A percentile compares a stretch with the other conserved stretches of the same genome.
These are phyloP conservation scores for Pezicula carpinea DNA, from an alignment of 2,329 filamentous ascomycete genomes.

Conservation along the genomic window DNA sequence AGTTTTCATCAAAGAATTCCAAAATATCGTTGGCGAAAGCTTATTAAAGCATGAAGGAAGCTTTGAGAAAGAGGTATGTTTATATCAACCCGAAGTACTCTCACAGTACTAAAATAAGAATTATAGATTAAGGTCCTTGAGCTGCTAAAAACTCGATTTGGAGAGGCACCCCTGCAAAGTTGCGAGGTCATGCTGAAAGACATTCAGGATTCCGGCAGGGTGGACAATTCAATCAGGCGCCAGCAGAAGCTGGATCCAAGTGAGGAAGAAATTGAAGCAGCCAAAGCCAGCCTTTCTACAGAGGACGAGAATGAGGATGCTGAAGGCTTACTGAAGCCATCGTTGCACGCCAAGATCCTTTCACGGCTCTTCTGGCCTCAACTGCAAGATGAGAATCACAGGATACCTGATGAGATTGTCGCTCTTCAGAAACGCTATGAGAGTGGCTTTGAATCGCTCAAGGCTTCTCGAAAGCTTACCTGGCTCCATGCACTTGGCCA, in stretches of 20 bases:
- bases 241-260: constrained; percentile 36
- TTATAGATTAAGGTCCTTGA: constrained; percentile 69
- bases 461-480: constrained; percentile 77
- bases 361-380: constrained; percentile 93
- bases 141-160: constrained; percentile 83
- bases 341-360: constrained; percentile 75
- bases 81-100: constrained; percentile 1
- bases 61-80: constrained; percentile 64
- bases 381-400: constrained; percentile 65
- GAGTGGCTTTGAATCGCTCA: constrained; percentile 71
- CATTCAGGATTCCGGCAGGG: constrained; percentile 73
- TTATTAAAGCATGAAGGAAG: constrained; percentile 61
- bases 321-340: constrained; percentile 29
- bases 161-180: constrained; percentile 78
- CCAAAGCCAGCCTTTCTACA: constrained; percentile 13
- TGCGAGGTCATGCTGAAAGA: constrained; percentile 98
- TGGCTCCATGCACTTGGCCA: constrained; percentile 83
- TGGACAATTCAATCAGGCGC: constrained; percentile 64
- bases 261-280: constrained; percentile 21
- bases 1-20: constrained; percentile 90
- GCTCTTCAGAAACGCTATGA: constrained; percentile 68
- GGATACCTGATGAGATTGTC: constrained; percentile 53
- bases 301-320: constrained; percentile 30
- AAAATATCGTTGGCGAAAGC: constrained; percentile 81
- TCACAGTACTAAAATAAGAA: background rate